phyloP scores from a whole-genome alignment of 1,284 basidiomycete genomes.

The Moesziomyces aphidis region DNA sequence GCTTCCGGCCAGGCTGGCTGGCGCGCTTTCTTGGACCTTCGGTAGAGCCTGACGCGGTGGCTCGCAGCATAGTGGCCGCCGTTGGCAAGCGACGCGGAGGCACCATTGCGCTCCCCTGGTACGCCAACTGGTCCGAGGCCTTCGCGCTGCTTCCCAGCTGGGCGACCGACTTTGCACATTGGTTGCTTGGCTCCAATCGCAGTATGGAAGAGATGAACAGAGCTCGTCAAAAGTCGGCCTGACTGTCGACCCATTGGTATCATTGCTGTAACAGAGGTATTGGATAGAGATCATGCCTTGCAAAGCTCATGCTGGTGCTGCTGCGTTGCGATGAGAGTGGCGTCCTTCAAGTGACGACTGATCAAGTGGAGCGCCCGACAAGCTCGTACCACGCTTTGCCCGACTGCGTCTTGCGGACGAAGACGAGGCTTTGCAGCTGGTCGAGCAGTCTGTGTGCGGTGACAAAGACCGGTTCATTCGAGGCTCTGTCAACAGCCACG shows the following conservation, averaged over 20 bases:
- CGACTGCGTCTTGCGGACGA: conserved; percentile 26
- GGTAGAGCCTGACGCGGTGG: conserved; percentile 44
- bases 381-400: conserved; percentile 30
- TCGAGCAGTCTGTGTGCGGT: conserved; percentile 28
- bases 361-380: conserved; percentile 21
- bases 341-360: neutral
- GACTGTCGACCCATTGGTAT: neutral
- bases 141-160: conserved; percentile 51
- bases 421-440: conserved; percentile 12
- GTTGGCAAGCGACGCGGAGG: conserved; percentile 49
- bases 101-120: conserved; percentile 53
- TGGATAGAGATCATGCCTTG: neutral
- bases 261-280: neutral
- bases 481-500: conserved; percentile 10
- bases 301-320: neutral
- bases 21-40: conserved; percentile 56
- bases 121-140: conserved; percentile 52
- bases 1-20: conserved; percentile 28
- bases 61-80: conserved; percentile 38
- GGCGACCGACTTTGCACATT: conserved; percentile 37
- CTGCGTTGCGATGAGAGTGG: neutral
- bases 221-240: conserved; percentile 18
- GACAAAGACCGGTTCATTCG: conserved; percentile 28
- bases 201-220: conserved; percentile 38
- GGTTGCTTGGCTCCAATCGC: conserved; percentile 34